Evolutionary conservation across 1,284 basidiomycete species (phyloP).

Genomic region (Boletus semigastroideus): DNA sequence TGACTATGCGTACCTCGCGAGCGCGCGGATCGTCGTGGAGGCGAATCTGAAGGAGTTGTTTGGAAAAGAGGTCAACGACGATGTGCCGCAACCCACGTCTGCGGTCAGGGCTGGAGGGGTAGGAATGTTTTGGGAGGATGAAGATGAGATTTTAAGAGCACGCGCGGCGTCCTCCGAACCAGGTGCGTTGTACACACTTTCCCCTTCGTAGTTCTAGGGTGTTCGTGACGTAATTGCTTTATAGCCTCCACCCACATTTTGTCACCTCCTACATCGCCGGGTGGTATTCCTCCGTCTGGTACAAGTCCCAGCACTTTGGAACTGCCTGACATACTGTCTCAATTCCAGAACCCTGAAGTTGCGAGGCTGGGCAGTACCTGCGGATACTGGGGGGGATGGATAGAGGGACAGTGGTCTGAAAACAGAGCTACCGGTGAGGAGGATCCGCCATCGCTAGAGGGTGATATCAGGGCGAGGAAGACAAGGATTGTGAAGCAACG

Average conservation of each 20-base stretch:
- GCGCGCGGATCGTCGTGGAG: slow-evolving; percentile 40
- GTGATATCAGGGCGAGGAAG: slow-evolving; percentile 3
- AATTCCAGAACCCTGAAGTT: slow-evolving; percentile 44
- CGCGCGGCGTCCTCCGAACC: background rate
- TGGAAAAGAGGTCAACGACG: background rate
- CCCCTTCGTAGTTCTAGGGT: background rate
- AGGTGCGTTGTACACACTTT: slow-evolving; percentile 4
- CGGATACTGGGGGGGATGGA: slow-evolving; percentile 39
- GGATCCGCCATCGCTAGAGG: background rate
- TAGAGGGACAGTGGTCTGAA: slow-evolving; percentile 1
- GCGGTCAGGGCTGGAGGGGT: slow-evolving; percentile 6
- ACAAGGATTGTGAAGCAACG: slow-evolving; percentile 13
- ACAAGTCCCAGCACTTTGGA: background rate
- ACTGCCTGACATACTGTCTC: slow-evolving; percentile 31
- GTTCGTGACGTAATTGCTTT: background rate
- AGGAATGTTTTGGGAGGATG: slow-evolving; percentile 30
- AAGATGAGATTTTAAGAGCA: slow-evolving; percentile 18
- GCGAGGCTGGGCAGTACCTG: slow-evolving; percentile 47
- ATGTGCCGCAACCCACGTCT: background rate
- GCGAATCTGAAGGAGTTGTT: slow-evolving; percentile 36
- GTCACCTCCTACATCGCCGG: background rate
- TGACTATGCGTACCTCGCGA: slow-evolving; percentile 41
- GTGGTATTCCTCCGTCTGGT: background rate
- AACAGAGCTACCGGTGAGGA: background rate
- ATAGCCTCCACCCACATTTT: background rate